Conservation (phyloP, 164 flowering plant species). For the Dillenia turbinata region DNA sequence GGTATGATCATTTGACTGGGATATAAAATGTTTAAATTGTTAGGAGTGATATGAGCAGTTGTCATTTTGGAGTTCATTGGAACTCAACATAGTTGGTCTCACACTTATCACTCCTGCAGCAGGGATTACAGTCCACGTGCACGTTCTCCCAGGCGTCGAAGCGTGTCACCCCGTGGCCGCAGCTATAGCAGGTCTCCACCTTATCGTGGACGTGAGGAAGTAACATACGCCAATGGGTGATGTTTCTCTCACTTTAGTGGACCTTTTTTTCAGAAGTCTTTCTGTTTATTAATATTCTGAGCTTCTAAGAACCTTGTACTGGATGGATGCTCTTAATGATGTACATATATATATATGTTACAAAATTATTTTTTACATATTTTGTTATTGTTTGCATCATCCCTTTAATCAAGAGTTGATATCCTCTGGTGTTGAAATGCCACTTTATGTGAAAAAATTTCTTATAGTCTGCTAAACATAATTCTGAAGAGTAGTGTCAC, state of each 20-base stretch:
- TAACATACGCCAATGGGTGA: conserved; percentile 82
- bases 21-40: background rate
- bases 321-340: background rate
- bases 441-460: no score
- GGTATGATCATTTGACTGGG: conserved; percentile 25
- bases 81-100: background rate
- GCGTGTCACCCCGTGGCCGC: conserved; percentile 68
- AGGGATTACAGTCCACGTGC: conserved; percentile 90
- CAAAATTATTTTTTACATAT: background rate
- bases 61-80: no score
- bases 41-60: no score
- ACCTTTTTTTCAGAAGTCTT: background rate
- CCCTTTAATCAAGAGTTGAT: background rate
- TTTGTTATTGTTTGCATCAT: background rate
- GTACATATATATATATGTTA: no score
- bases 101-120: conserved; percentile 10
- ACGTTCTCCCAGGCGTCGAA: conserved; percentile 70
- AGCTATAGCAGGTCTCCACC: conserved; percentile 78
- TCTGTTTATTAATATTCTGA: background rate
- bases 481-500: background rate
- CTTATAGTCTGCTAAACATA: background rate
- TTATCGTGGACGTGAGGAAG: conserved; percentile 75
- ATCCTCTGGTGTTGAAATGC: no score
- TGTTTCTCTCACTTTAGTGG: background rate
- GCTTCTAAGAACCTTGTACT: background rate